Evolutionary conservation across 176 grass and related monocot genomes (phyloP).

Genomic region (Cocos nucifera): DNA sequence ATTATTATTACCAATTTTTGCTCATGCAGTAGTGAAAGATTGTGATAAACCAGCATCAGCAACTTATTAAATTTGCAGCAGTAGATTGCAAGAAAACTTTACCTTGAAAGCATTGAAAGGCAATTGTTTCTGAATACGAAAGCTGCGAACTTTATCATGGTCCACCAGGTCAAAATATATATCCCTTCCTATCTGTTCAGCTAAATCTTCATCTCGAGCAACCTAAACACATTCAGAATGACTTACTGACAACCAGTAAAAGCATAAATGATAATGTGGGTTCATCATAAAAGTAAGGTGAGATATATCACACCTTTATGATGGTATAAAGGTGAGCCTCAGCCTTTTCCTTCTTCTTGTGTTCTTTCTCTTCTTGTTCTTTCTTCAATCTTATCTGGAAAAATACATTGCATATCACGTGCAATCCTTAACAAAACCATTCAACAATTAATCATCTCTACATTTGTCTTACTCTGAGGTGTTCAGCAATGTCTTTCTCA

Average conservation of each 20-base stretch:
- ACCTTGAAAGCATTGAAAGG: constrained; percentile 87
- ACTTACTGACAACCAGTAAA: no score
- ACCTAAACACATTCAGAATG: constrained; percentile 39
- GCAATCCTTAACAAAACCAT: no score
- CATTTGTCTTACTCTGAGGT: constrained; percentile 66
- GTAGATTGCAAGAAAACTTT: not conserved
- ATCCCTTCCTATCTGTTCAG: constrained; percentile 82
- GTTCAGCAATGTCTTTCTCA: constrained; percentile 93
- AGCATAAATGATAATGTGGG: no score
- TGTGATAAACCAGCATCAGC: no score
- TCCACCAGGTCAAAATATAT: constrained; percentile 98
- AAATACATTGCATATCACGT: no score
- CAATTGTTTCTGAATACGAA: constrained; percentile 93
- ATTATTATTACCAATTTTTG: no score
- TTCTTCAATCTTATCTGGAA: constrained; percentile 90
- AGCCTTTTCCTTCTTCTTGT: constrained; percentile 95
- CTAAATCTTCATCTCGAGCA: constrained; percentile 76
- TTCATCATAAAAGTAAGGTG: no score
- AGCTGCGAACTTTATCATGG: constrained; percentile 92
- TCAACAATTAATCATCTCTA: not conserved
- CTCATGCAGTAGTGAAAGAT: no score
- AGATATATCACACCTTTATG: constrained; percentile 58
- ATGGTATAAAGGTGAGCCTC: constrained; percentile 98
- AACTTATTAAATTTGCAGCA: not conserved
- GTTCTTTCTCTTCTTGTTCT: constrained; percentile 93